Evolutionary conservation across 140 eudicot species (phyloP), one percentile per base, ranked within the genome.

Genomic region (Senecio squalidus): DNA sequence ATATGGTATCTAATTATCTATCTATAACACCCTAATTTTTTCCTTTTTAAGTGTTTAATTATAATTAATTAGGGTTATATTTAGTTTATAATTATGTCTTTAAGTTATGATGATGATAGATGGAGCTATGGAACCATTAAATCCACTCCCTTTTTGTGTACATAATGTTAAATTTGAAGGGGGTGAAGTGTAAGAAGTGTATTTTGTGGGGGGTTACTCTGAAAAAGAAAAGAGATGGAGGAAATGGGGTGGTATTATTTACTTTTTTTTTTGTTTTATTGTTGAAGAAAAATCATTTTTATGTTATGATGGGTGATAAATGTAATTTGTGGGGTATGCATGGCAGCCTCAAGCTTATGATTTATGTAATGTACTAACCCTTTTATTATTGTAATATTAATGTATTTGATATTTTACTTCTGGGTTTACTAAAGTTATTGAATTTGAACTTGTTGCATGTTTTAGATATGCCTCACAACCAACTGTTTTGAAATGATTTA

Each of bases 191-290:
- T 62, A 48, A 31, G 59, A 60, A 27, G 54, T 43, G 40, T 60
- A 43, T 60, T 60, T 58, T 29, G 23, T 27, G 40, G 55, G 53
- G 54, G 55, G 17, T 40, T 27, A 44, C 43, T 44, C 33, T 22
- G 21, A 45, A 60, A 44, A 24, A 44, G 4, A 44, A n/a, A n/a
- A n/a, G n/a, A 10, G 60, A 28, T 15, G 55, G 22, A 27, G 18
- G 55, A 60, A 41, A 60, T 43, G 30, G 43, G 67, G 69, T 63
- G 57, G 59, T 30, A 63, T 48, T 60, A 43, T 56, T 55, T 55
- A 31, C 21, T 59, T 18, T n/a, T 22, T 11, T 38, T 36, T 11
- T 31, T 58, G 2, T 21, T 58, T n/a, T 60, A 11, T 60, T 44
- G 17, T 24, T 24, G 25, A 23, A 38, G 16, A 16, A 43, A 57